These are phyloP conservation scores for Kwoniella europaea DNA, from an alignment of 768 basidiomycete genomes.

Conservation along the genomic window DNA sequence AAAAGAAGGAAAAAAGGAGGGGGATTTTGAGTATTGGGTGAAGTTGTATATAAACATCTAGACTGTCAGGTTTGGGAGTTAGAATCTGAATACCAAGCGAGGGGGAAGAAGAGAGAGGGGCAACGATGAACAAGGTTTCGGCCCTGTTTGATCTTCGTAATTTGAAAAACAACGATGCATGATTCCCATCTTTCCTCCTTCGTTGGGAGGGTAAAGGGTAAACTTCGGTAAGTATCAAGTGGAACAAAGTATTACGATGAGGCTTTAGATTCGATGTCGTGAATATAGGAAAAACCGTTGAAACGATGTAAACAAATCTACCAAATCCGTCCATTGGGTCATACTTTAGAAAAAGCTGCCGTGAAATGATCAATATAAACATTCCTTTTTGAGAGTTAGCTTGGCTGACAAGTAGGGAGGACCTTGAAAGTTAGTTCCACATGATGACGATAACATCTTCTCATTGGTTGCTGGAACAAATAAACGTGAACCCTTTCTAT, in stretches of 20 bases:
- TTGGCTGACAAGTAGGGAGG: not conserved
- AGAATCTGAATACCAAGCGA: not conserved
- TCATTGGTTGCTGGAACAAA: not conserved
- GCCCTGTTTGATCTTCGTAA: slow-evolving; percentile 9
- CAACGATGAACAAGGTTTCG: not conserved
- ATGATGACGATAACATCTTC: not conserved
- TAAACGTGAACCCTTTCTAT: slow-evolving; percentile 4
- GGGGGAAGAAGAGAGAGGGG: not conserved
- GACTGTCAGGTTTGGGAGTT: not conserved
- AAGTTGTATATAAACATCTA: not conserved
- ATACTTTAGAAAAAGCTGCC: not conserved
- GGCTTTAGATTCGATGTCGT: not conserved
- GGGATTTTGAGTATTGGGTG: too few species aligned
- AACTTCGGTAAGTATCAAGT: not conserved
- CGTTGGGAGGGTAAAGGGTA: not conserved
- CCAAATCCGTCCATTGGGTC: slow-evolving; percentile 11
- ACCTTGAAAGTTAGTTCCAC: not conserved
- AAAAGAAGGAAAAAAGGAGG: not conserved
- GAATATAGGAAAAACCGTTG: not conserved
- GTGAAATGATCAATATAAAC: slow-evolving; percentile 3
- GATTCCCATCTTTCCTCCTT: slow-evolving; percentile 6
- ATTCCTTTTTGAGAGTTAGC: slow-evolving; percentile 3
- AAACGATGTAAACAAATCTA: slow-evolving; percentile 7
- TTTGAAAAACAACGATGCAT: not conserved
- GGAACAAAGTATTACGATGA: slow-evolving; percentile 17